A percentile compares a stretch with the other conserved stretches of the same genome.
phyloP scores from a whole-genome alignment of 257 asterid species.

The Paulownia fortunei region DNA sequence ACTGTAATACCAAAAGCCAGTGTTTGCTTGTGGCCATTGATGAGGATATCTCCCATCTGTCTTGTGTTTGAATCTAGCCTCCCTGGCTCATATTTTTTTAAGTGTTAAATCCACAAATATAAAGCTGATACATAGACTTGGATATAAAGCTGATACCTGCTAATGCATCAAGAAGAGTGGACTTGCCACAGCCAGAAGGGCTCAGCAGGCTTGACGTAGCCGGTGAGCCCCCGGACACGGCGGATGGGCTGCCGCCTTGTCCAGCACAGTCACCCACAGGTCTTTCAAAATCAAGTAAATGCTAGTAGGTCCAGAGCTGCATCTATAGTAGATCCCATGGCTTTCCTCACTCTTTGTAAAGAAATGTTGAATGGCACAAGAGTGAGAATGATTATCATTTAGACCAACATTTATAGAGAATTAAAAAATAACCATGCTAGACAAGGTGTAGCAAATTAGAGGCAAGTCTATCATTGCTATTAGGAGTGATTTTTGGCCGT shows the following conservation, averaged over 20 bases:
- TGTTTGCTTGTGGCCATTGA: slow-evolving; percentile 53
- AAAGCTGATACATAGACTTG: background rate
- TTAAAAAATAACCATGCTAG: too few species aligned
- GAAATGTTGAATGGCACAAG: too few species aligned
- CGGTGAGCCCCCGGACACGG: slow-evolving; percentile 47
- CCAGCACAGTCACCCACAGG: slow-evolving; percentile 54
- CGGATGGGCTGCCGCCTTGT: slow-evolving; percentile 40
- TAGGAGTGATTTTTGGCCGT: too few species aligned
- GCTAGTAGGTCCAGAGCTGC: too few species aligned
- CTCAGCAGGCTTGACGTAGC: slow-evolving; percentile 47
- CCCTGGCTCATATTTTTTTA: slow-evolving; percentile 35
- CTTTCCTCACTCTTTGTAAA: too few species aligned
- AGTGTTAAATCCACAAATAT: background rate
- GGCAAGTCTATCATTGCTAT: too few species aligned
- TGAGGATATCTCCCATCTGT: slow-evolving; percentile 51
- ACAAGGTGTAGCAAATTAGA: too few species aligned
- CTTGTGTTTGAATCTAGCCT: slow-evolving; percentile 51
- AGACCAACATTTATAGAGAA: too few species aligned
- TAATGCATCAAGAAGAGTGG: slow-evolving; percentile 51
- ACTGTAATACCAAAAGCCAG: slow-evolving; percentile 59
- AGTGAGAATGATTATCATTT: too few species aligned
- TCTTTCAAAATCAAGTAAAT: slow-evolving; percentile 59
- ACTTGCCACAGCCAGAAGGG: slow-evolving; percentile 51
- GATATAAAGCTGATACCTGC: too few species aligned
- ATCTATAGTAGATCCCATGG: too few species aligned